Evolutionary conservation across 768 basidiomycete genomes (phyloP), one percentile per base, ranked within the genome.

Genomic region (Russula emetica): DNA sequence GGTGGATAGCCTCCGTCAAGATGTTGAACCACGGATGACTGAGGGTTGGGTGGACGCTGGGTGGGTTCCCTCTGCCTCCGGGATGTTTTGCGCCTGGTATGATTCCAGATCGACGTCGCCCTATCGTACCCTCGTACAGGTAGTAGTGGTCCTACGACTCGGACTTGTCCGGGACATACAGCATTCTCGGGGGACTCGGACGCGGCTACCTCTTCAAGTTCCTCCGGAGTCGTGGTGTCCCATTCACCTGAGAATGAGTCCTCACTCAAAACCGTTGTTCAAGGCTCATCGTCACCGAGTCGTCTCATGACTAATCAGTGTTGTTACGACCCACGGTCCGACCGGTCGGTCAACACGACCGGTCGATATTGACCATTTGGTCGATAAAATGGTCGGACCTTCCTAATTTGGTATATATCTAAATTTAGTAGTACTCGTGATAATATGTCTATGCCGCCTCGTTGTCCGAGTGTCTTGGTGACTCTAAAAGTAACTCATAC

Each of bases 81-180:
- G 45, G 26, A 32, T 36, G 11, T 42, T 18, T 10, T 32, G 40
- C 16, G 3, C 18, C 3, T 59, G 32, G 14, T 20, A 11, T 10
- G 14, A 14, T 36, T 44, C 3, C 8, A 32, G 10, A 45, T 38
- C 14, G n/a, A 36, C 24, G 6, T 2, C 18, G 10, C 26, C 18
- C 49, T 14, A 28, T 16, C 45, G 16, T 40, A 40, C 16, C 38
- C 16, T n/a, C n/a, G 26, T 30, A 34, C 18, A 32, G 42, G n/a
- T n/a, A n/a, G 26, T n/a, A 24, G 42, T 47, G 51, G 44, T 63
- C 63, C 22, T 40, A 20, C 22, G 45, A 16, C 47, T 42, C 34
- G n/a, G n/a, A n/a, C n/a, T n/a, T n/a, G n/a, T 49, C 53, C 38
- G 0, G 13, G 28, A 64, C 36, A n/a, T n/a, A n/a, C n/a, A 14